Evolutionary conservation across 2,329 filamentous ascomycete species (phyloP).

Genomic region (Botryotinia narcissicola): DNA sequence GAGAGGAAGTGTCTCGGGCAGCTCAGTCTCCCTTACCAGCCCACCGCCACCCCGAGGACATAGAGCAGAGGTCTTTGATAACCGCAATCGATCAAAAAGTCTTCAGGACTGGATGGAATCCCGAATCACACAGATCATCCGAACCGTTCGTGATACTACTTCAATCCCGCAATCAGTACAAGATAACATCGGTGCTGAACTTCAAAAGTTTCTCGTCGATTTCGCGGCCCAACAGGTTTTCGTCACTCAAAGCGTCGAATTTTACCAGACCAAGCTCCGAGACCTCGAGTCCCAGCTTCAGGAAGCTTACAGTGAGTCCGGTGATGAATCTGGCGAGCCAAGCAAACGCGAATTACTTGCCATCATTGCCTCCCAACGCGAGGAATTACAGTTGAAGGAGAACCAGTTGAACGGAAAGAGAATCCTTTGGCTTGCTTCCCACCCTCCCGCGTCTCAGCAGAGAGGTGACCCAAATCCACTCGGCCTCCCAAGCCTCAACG

Average conservation of each 20-base stretch:
- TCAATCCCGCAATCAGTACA: conserved; percentile 6
- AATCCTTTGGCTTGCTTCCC: conserved; percentile 16
- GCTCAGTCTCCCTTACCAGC: background rate
- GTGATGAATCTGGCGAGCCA: background rate
- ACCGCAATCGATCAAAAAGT: background rate
- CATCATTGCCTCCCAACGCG: conserved; percentile 2
- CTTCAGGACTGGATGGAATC: conserved; percentile 10
- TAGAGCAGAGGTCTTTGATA: background rate
- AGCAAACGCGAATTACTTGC: background rate
- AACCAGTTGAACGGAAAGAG: conserved; percentile 18
- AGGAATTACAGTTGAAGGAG: conserved; percentile 18
- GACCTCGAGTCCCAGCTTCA: conserved; percentile 5
- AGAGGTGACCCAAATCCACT: background rate
- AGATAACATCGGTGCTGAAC: conserved; percentile 3
- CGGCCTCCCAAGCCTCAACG: background rate
- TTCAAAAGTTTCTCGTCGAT: conserved; percentile 8
- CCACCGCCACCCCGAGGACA: background rate
- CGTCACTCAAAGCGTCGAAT: conserved; percentile 7
- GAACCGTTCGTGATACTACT: background rate
- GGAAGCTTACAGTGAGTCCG: background rate
- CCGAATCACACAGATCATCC: background rate
- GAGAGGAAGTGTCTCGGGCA: background rate
- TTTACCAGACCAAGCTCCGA: background rate
- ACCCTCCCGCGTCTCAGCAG: conserved; percentile 12
- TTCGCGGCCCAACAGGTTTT: conserved; percentile 9